Conservation (phyloP, 2,329 filamentous ascomycete genomes). For the Fusarium brachygibbosum region DNA sequence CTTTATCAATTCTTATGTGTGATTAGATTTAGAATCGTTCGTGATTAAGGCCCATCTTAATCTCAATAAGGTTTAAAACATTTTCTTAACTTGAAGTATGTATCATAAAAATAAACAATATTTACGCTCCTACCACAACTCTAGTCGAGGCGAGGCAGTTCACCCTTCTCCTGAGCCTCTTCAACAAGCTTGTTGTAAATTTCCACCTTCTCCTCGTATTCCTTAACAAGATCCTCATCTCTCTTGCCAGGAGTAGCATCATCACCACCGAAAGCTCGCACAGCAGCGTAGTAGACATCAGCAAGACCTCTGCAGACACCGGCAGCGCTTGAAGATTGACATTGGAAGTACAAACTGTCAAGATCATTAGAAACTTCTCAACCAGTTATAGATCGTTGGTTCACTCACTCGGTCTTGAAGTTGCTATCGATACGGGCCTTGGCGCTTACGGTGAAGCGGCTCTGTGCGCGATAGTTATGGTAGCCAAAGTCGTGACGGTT, state of each 20-base stretch:
- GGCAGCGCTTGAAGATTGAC: conserved; percentile 39
- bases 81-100: not conserved
- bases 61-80: no score
- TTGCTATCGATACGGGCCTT: conserved; percentile 63
- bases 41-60: no score
- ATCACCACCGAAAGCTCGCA: conserved; percentile 54
- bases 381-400: fast-evolving
- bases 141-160: conserved; percentile 44
- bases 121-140: fast-evolving
- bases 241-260: conserved; percentile 51
- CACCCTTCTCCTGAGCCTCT: conserved; percentile 54
- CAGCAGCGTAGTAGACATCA: conserved; percentile 58
- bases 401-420: conserved; percentile 61
- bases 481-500: conserved; percentile 71
- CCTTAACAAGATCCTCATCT: conserved; percentile 46
- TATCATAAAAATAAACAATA: fast-evolving
- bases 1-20: no score
- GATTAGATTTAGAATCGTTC: no score
- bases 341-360: conserved; percentile 56
- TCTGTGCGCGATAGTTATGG: conserved; percentile 65
- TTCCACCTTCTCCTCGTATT: conserved; percentile 54
- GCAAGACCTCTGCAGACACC: conserved; percentile 54
- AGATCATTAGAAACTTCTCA: fast-evolving
- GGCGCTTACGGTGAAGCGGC: conserved; percentile 59
- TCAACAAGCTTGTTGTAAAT: conserved; percentile 54